Evolutionary conservation across 352 stramenopile genomes (phyloP), one percentile per base, ranked within the genome.

Genomic region (Halophytophthora polymorphica): DNA sequence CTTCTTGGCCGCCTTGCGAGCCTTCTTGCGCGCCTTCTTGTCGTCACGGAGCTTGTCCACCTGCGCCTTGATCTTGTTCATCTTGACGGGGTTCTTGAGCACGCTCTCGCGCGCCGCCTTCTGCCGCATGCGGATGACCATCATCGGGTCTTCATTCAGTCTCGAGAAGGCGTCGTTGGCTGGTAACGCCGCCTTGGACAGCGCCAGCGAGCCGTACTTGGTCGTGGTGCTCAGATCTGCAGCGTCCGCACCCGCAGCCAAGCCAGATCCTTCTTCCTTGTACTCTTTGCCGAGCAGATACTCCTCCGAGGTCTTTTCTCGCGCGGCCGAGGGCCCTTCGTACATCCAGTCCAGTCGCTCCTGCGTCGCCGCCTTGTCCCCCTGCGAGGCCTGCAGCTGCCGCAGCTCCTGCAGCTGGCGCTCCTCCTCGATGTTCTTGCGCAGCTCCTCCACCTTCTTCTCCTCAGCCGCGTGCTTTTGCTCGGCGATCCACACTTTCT

Each of bases 401-500:
- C 96, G 71, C 17, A 99, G 75, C 62, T 98, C 94, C 64, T 98
- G 93, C 53, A 97, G 59, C 70, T 98, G 93, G 2, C 93, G 84
- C 73, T 99, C 96, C 58, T 98, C 85, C 58, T 97, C 89, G 44
- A 98, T 96, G 66, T 98, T 97, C 63, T 96, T 96, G 50, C 87
- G 84, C n/a, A 98, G 69, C 83, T 99, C 95, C 14, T 78, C 80
- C 1, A 97, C 76, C 50, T 98, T 98, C 51, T 90, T 86, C 54
- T 95, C 85, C 69, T 99, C 96, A 2, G 83, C 83, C 34, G 80
- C 86, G 58, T 97, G 80, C 63, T 97, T 93, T 58, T 98, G 94
- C 80, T 99, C 96, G 10, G 91, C 94, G 41, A 98, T 83, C 96
- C 94, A 98, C 39, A 99, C 96, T 69, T 98, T 97, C 80, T 99